Evolutionary conservation across 805 yeast genomes (phyloP).

Genomic region (Wickerhamomyces canadensis): DNA sequence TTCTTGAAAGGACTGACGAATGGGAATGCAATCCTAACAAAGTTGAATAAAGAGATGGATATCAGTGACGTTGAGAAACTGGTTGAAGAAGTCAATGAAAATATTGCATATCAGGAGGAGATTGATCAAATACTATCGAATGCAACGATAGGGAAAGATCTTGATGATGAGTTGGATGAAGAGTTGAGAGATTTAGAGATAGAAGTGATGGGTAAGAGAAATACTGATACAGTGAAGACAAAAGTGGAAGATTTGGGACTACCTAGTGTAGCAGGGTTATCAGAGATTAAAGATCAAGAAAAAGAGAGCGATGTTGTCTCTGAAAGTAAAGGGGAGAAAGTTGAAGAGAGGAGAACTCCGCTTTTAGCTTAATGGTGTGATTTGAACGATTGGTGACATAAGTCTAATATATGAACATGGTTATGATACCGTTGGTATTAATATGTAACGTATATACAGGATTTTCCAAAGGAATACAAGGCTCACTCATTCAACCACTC

Average conservation of each 20-base stretch:
- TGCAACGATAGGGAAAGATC: slow-evolving; percentile 28
- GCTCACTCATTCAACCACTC: slow-evolving; percentile 67
- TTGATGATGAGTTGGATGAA: slow-evolving; percentile 59
- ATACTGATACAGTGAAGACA: not conserved
- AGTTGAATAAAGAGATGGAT: slow-evolving; percentile 73
- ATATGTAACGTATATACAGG: not conserved
- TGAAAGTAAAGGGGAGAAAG: slow-evolving; percentile 9
- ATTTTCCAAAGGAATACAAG: too few species aligned
- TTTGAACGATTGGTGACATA: too few species aligned
- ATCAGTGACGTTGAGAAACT: slow-evolving; percentile 74
- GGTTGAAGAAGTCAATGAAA: slow-evolving; percentile 82
- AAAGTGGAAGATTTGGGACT: slow-evolving; percentile 7
- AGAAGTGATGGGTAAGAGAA: slow-evolving; percentile 30
- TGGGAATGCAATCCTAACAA: slow-evolving; percentile 73
- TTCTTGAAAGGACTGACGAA: slow-evolving; percentile 73
- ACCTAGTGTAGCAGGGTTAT: slow-evolving; percentile 20
- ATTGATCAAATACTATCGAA: slow-evolving; percentile 46
- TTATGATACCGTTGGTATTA: too few species aligned
- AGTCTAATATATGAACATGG: too few species aligned
- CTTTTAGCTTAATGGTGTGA: slow-evolving; percentile 17
- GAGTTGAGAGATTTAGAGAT: slow-evolving; percentile 48
- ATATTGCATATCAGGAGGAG: slow-evolving; percentile 72
- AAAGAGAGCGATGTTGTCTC: slow-evolving; percentile 3
- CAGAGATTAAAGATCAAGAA: slow-evolving; percentile 14
- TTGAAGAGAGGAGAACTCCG: slow-evolving; percentile 15